Evolutionary conservation across 805 yeast species (phyloP).

Genomic region (Maudiozyma bulderi): DNA sequence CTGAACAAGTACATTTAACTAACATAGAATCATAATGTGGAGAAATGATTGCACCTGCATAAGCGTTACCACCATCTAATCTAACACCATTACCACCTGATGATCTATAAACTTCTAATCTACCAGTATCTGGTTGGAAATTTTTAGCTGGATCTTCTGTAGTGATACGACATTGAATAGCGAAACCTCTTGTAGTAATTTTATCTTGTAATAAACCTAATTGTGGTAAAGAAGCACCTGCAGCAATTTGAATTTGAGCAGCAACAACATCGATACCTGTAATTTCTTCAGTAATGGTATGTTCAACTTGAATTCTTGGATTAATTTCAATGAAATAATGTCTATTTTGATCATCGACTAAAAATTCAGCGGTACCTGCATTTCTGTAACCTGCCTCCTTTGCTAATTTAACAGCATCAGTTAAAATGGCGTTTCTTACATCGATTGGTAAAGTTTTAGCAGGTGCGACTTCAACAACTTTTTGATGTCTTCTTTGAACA

Average conservation of each 20-base stretch:
- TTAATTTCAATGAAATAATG: conserved; percentile 97
- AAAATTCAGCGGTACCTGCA: conserved; percentile 97
- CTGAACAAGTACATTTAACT: conserved; percentile 96
- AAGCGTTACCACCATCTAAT: conserved; percentile 97
- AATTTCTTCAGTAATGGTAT: conserved; percentile 96
- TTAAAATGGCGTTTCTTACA: conserved; percentile 84
- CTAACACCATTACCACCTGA: conserved; percentile 99
- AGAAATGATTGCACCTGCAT: conserved; percentile 91
- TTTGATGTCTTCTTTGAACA: conserved; percentile 99
- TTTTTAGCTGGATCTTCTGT: conserved; percentile 95
- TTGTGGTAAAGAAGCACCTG: conserved; percentile 90
- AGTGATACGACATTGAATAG: conserved; percentile 97
- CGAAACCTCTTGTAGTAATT: conserved; percentile 93
- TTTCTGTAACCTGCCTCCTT: conserved; percentile 81
- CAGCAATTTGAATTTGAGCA: conserved; percentile 97
- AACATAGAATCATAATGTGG: conserved; percentile 98
- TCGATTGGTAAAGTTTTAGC: conserved; percentile 77
- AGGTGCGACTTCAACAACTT: conserved; percentile 97
- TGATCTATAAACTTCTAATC: conserved; percentile 93
- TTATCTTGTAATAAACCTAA: conserved; percentile 89
- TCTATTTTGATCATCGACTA: conserved; percentile 86
- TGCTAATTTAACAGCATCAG: conserved; percentile 92
- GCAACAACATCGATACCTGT: conserved; percentile 97
- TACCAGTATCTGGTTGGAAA: conserved; percentile 98
- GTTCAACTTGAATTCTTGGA: conserved; percentile 98